Evolutionary conservation across 306 rosid species (phyloP).

Genomic region (Cucumis hystrix): DNA sequence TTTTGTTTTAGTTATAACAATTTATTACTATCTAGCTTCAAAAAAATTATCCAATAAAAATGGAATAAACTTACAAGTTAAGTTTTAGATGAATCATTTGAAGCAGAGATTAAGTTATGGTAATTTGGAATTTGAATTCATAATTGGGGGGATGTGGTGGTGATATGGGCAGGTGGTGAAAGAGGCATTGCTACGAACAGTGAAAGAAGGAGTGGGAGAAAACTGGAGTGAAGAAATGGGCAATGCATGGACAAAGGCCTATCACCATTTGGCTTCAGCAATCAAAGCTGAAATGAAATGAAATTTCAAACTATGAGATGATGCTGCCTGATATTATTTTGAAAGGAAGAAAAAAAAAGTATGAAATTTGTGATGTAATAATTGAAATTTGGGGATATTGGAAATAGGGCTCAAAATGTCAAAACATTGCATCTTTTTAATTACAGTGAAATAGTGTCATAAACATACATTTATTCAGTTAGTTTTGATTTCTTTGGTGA

Average conservation of each 20-base stretch:
- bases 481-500: too few species aligned
- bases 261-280: conserved; percentile 20
- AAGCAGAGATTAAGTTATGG: too few species aligned
- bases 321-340: too few species aligned
- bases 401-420: not conserved
- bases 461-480: too few species aligned
- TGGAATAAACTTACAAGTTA: too few species aligned
- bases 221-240: conserved; percentile 14
- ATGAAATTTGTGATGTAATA: not conserved
- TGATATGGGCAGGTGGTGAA: conserved; percentile 15
- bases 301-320: not conserved
- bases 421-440: not conserved
- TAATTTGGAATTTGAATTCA: not conserved
- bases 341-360: not conserved
- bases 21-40: too few species aligned
- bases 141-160: not conserved
- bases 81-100: too few species aligned
- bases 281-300: conserved; percentile 16
- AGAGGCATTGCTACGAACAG: conserved; percentile 18
- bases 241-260: conserved; percentile 17
- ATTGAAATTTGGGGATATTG: not conserved
- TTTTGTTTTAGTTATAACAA: too few species aligned
- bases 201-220: conserved; percentile 17
- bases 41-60: too few species aligned
- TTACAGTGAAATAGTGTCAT: not conserved